phyloP scores from a whole-genome alignment of 768 basidiomycete species.

The Pleurotus citrinopileatus region DNA sequence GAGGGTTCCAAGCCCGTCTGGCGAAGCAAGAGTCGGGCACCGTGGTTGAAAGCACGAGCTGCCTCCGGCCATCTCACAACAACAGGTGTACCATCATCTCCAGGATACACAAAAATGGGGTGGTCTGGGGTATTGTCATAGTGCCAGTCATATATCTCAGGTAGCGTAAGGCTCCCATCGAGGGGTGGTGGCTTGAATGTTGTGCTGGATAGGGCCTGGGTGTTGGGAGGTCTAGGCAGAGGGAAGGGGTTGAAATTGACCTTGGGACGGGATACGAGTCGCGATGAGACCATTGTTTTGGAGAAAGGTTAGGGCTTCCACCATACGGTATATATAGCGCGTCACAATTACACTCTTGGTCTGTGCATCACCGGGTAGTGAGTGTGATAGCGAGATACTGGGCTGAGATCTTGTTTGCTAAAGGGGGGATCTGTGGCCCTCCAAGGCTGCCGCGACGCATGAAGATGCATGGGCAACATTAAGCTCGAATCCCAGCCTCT shows the following conservation, averaged over 20 bases:
- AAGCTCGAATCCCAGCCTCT: too few relatives aligned
- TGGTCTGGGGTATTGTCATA: conserved; percentile 25
- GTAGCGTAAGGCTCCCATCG: conserved; percentile 26
- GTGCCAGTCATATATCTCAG: conserved; percentile 34
- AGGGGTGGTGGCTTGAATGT: conserved; percentile 31
- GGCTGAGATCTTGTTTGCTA: too few relatives aligned
- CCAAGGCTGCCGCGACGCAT: too few relatives aligned
- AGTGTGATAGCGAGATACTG: too few relatives aligned
- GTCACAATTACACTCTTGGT: too few relatives aligned
- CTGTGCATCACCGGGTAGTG: too few relatives aligned
- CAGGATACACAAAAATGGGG: conserved; percentile 25
- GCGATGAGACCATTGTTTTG: background rate
- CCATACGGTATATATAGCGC: too few relatives aligned
- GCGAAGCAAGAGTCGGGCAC: conserved; percentile 14
- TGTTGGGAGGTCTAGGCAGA: conserved; percentile 17
- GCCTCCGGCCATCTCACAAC: conserved; percentile 24
- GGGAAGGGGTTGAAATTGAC: conserved; percentile 1
- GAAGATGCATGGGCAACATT: too few relatives aligned
- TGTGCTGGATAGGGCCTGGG: conserved; percentile 21
- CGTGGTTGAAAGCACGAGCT: conserved; percentile 21
- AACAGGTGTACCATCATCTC: conserved; percentile 13
- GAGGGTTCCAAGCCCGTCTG: conserved; percentile 1
- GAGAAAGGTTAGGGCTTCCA: too few relatives aligned
- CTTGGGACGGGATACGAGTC: background rate
- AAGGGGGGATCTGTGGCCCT: too few relatives aligned